Evolutionary conservation across 768 basidiomycete genomes (phyloP), one percentile per base, ranked within the genome.

Genomic region (Podaxis carcinomalis): DNA sequence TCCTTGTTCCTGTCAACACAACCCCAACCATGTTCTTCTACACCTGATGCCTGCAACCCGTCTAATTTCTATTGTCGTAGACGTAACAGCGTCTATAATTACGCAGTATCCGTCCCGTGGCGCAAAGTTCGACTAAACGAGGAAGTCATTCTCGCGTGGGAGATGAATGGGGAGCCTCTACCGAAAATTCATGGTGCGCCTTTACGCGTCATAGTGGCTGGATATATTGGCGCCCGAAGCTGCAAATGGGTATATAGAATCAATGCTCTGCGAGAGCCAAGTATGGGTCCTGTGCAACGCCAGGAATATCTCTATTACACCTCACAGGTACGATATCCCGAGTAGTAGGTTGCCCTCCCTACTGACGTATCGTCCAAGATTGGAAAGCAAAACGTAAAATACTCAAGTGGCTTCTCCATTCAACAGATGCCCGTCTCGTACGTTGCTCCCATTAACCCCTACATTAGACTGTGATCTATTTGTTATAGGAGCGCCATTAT

Each of bases 391-490:
- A 84, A 84, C 61, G 69, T 71, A 4, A 77, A 75, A 62, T 80
- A 78, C 54, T 82, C 80, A 25, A 82, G 80, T 65, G 83, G 83
- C 4, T 84, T 84, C 67, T 81, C 81, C 3, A 84, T 84, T 62
- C 78, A 80, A 62, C 77, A 81, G 55, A 83, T 84, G 82, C 83
- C 82, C 2, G 83, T 84, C 5, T 84, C 83, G 80, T 82, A 44
- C 32, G 81, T 76, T 44, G 4, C n/a, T 16, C 40, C n/a, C 42
- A 44, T 0, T 21, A 19, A 25, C 35, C 50, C 39, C 4, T 46
- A 57, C 32, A 49, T 4, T 11, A n/a, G 28, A 3, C 19, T 36
- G 2, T 54, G n/a, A 19, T n/a, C 14, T 11, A 3, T 23, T 50
- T 28, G 10, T 37, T 59, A 25, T 59, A 81, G 80, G 74, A 82